Percentiles rank a stretch among this genome's conserved stretches.
Evolutionary conservation across 306 rosid genomes (phyloP).

Genomic region (Prunus dulcis): DNA sequence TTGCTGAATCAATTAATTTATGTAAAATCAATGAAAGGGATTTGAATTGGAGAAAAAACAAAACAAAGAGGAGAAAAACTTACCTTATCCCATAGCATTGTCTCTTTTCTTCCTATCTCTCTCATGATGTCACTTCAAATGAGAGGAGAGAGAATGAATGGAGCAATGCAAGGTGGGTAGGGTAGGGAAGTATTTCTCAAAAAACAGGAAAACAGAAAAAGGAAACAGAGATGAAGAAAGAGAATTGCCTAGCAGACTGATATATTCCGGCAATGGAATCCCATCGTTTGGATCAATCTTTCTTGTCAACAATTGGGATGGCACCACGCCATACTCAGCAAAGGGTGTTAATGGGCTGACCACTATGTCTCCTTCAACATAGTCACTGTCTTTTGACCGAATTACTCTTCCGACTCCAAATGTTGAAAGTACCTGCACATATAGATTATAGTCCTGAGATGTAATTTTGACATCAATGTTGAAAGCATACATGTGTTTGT

Average conservation of each 20-base stretch:
- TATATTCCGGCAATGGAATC: slow-evolving; percentile 45
- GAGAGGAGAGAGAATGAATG: no score
- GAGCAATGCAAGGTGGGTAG: no score
- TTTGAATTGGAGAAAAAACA: no score
- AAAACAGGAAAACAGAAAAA: no score
- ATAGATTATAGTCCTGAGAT: background rate
- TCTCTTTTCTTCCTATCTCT: no score
- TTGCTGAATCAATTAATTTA: background rate
- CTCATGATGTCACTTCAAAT: no score
- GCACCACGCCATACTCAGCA: slow-evolving; percentile 37
- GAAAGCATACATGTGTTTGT: background rate
- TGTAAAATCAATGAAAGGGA: background rate
- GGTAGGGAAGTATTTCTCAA: no score
- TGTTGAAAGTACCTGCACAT: slow-evolving; percentile 34
- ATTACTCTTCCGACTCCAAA: slow-evolving; percentile 41
- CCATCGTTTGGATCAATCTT: slow-evolving; percentile 38
- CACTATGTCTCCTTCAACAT: slow-evolving; percentile 39
- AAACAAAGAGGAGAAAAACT: no score
- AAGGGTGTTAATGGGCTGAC: slow-evolving; percentile 25
- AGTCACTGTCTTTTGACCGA: slow-evolving; percentile 35
- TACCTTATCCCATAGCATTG: no score
- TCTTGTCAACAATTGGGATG: slow-evolving; percentile 12
- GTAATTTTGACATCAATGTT: background rate
- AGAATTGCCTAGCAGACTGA: slow-evolving; percentile 43
- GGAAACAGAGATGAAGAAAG: background rate